Evolutionary conservation across 768 basidiomycete species (phyloP).

Genomic region (Leccinum variicolor): DNA sequence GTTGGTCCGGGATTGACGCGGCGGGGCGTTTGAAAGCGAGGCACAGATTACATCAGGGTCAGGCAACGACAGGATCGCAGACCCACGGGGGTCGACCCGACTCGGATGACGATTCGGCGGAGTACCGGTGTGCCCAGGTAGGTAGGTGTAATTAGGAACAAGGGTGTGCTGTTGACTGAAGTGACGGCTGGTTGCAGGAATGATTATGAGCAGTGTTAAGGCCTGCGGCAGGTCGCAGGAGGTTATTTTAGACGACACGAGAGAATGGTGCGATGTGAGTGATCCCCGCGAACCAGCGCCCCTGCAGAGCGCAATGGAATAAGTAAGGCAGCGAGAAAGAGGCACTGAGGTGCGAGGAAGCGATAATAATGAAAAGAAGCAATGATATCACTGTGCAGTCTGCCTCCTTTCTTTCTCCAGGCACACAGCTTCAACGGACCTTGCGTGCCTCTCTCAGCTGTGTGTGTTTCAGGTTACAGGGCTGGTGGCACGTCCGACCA

Average conservation of each 20-base stretch:
- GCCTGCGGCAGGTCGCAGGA: background rate
- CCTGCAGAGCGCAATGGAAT: background rate
- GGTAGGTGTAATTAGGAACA: background rate
- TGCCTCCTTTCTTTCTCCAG: slow-evolving; percentile 2
- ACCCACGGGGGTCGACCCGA: background rate
- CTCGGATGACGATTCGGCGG: background rate
- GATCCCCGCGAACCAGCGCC: slow-evolving; percentile 15
- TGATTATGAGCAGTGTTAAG: slow-evolving; percentile 6
- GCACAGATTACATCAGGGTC: slow-evolving; percentile 10
- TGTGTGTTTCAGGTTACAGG: slow-evolving; percentile 7
- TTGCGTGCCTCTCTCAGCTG: slow-evolving; percentile 2
- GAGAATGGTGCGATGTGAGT: background rate
- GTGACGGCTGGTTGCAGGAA: background rate
- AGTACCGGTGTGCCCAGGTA: background rate
- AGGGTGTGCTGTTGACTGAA: background rate
- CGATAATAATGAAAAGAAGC: slow-evolving; percentile 3
- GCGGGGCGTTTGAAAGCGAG: slow-evolving; percentile 3
- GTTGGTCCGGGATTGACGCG: background rate
- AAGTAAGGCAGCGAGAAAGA: background rate
- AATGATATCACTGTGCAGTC: background rate
- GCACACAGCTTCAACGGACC: slow-evolving; percentile 1
- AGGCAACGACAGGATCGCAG: background rate
- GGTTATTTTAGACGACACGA: background rate
- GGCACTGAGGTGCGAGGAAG: slow-evolving; percentile 6
- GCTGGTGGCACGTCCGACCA: background rate